A percentile compares a stretch with the other conserved stretches of the same genome.
These are phyloP conservation scores for Pistacia atlantica DNA, from an alignment of 345 rosid genomes.

Conservation along the genomic window DNA sequence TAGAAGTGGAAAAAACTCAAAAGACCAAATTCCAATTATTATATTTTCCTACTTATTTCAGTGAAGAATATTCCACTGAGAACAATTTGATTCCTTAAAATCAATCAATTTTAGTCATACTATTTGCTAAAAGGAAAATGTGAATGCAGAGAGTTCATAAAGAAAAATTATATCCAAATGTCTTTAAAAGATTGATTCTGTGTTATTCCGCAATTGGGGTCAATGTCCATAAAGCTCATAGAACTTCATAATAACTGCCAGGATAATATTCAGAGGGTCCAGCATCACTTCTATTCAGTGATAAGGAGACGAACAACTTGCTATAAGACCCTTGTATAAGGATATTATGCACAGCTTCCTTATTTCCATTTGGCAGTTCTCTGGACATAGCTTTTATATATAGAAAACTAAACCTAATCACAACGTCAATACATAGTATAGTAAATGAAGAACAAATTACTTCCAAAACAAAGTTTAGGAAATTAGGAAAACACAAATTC, in stretches of 20 bases:
- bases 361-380: neutral
- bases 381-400: neutral
- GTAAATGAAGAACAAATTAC: neutral
- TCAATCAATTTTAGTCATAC: neutral
- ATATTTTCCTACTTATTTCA: conserved; percentile 9
- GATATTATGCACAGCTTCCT: neutral
- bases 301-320: neutral
- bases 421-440: neutral
- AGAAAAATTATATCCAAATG: neutral
- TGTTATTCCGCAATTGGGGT: neutral
- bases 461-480: neutral
- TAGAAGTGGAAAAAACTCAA: conserved; percentile 2
- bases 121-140: neutral
- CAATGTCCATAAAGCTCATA: neutral
- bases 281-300: neutral
- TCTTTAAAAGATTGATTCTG: neutral
- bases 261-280: neutral
- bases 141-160: neutral
- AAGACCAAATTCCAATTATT: neutral
- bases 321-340: neutral
- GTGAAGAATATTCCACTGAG: neutral
- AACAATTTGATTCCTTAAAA: neutral
- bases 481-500: neutral
- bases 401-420: neutral
- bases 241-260: neutral